A percentile compares a stretch with the other conserved stretches of the same genome.
Conservation (phyloP, 306 rosid species). For the Rosa lucieae region DNA sequence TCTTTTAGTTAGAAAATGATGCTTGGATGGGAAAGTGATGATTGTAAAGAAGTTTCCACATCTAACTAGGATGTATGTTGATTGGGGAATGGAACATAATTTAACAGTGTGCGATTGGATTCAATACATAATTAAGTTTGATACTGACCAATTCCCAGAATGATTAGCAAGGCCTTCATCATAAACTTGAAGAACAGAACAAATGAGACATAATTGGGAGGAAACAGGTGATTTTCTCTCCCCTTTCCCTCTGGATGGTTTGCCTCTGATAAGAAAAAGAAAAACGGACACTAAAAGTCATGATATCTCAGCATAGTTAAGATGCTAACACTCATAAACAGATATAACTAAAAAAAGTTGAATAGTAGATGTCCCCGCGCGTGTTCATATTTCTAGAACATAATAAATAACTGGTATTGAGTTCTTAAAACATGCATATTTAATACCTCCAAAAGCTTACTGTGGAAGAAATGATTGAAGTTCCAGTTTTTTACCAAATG, state of each 20-base stretch:
- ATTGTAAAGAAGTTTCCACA: not conserved
- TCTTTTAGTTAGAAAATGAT: not conserved
- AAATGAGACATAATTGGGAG: slow-evolving; percentile 17
- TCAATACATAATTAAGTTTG: not conserved
- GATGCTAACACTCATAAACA: not conserved
- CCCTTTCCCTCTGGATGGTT: not conserved
- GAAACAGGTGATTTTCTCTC: not conserved
- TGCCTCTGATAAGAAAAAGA: slow-evolving; percentile 4
- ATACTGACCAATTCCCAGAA: slow-evolving; percentile 31
- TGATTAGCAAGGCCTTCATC: slow-evolving; percentile 23
- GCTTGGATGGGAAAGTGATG: not conserved
- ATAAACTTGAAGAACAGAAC: slow-evolving; percentile 22
- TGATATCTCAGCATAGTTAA: not conserved
- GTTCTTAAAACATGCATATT: not conserved
- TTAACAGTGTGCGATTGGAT: not conserved
- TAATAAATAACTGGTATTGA: not conserved
- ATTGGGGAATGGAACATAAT: not conserved
- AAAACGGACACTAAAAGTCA: not conserved
- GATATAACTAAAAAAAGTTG: not conserved
- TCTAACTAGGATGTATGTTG: not conserved
- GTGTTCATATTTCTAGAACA: not conserved
- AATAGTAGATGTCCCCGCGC: not conserved
- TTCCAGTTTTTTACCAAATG: not conserved
- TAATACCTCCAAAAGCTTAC: not conserved
- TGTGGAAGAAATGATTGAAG: not conserved